phyloP scores from a whole-genome alignment of 2,329 filamentous ascomycete genomes.

The Aspergillus latus region DNA sequence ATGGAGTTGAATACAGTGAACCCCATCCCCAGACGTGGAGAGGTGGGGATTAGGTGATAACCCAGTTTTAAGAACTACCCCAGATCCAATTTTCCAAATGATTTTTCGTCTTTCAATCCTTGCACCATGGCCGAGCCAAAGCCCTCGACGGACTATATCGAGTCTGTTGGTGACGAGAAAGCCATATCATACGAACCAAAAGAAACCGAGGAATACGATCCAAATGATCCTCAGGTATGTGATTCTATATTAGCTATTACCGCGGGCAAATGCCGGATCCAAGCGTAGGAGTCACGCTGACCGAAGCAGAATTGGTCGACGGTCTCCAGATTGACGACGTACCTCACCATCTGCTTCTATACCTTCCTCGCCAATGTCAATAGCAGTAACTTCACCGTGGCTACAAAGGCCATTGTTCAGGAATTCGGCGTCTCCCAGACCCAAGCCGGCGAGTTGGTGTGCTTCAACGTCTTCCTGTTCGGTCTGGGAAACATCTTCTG shows the following conservation, averaged over 20 bases:
- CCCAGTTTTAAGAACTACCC: neutral
- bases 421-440: slow-evolving; percentile 30
- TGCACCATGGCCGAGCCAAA: neutral
- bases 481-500: slow-evolving; percentile 28
- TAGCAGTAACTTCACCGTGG: slow-evolving; percentile 41
- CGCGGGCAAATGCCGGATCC: too few relatives aligned
- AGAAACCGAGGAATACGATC: neutral
- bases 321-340: slow-evolving; percentile 27
- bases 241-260: too few relatives aligned
- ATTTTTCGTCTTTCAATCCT: neutral
- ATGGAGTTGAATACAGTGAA: neutral
- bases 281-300: neutral
- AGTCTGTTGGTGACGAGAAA: neutral
- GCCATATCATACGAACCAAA: neutral
- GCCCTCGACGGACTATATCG: neutral
- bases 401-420: slow-evolving; percentile 31
- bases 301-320: slow-evolving; percentile 25
- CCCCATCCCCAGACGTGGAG: neutral
- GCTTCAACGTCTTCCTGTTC: slow-evolving; percentile 29
- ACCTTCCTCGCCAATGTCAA: slow-evolving; percentile 44
- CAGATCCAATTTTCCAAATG: neutral
- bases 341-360: slow-evolving; percentile 40
- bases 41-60: neutral
- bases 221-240: neutral
- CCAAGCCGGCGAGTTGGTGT: slow-evolving; percentile 23